Base-by-base conservation (phyloP, 1,284 basidiomycete genomes). In the Trichosporon sp. region DNA sequence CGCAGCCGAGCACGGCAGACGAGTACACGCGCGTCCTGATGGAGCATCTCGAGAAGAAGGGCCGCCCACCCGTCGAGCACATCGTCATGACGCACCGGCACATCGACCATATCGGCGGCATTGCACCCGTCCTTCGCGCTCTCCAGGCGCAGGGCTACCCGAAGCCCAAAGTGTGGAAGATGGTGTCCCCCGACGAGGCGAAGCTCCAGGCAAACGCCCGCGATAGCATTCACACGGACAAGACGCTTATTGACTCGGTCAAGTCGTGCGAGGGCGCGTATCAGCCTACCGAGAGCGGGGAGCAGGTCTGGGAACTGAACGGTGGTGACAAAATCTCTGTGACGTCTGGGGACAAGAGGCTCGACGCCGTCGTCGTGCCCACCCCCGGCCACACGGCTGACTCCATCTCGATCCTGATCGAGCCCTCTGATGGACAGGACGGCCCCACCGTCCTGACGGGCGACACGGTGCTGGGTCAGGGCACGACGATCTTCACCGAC, bases 71-170 rank as follows among this genome's bases (percentile, higher is more conserved):
- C 12, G 74, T 96, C 63, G 91, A 91, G 19, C 92, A 96, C 80
- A 92, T 98, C 78, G 87, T 98, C 76, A 85, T 98, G 64, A 94
- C 94, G 0, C 96, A 98, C 81, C 91, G 91, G 86, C 96, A 98
- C 79, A 86, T 87, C 56, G 96, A 98, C 82, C 96, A 98, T 77
- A 87, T 91, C 68, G 88, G 88, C 5, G 96, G 95, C 2, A 85
- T 97, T 3, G 88, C 88, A 0, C 85, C 88, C 35, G 90, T 98
- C 0, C 88, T 98, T 0, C 78, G 79, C 0, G 87, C 92, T 63
- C 87, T 97, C 1, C 85, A 87, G 21, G 83, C 85, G 35, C 72
- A 81, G 19, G 80, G 81, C 7, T 66, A 72, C 59, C 81, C 83
- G 0, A 77, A 82, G 38, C 85, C 85, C 0, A 83, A 82, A 67